Base-by-base conservation (phyloP, 1,284 basidiomycete genomes). In the Coriolopsis trogii region DNA sequence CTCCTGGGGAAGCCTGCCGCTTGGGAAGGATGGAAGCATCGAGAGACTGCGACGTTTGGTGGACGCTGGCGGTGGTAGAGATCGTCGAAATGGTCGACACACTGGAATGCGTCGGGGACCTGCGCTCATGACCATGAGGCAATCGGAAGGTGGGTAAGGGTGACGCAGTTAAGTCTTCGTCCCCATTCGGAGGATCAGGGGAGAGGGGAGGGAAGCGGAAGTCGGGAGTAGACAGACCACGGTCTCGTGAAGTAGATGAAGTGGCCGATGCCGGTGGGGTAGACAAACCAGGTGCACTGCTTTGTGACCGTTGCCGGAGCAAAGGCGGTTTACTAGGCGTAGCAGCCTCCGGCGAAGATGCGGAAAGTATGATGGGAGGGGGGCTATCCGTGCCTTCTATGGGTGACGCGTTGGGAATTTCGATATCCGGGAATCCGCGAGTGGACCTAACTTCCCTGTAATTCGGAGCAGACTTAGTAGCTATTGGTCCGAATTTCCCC, bases 1-100 rank as follows among this genome's bases (percentile, higher is more conserved):
- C 65, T 7, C 64, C 63, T 10, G 63, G 67, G 42, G 70, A 68
- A 13, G 68, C 64, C 12, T 70, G 70, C 37, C 71, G 67, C 10
- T 66, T 56, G 30, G 63, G 67, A 29, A 67, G 46, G 25, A 62
- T 54, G n/a, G 74, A 70, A 0, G 70, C 74, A 62, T 86, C 84
- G 16, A 85, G 65, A 1, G 84, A 86, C 58, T 75, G 75, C 0
- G 81, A 75, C 4, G 72, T 68, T 57, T 79, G 79, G 62, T 82
- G 81, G 20, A 69, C 61, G 50, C 52, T 65, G 12, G 70, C 69
- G 0, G 57, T 49, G n/a, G 57, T 59, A 3, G 64, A 57, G 50
- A 67, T 53, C 18, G 60, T 56, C 42, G 69, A 63, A 10, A 66
- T 56, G 38, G 63, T 67, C 9, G 72, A 68, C 20, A 69, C 61